phyloP scores from a whole-genome alignment of 2,329 filamentous ascomycete species.

The Penicillium sp. region DNA sequence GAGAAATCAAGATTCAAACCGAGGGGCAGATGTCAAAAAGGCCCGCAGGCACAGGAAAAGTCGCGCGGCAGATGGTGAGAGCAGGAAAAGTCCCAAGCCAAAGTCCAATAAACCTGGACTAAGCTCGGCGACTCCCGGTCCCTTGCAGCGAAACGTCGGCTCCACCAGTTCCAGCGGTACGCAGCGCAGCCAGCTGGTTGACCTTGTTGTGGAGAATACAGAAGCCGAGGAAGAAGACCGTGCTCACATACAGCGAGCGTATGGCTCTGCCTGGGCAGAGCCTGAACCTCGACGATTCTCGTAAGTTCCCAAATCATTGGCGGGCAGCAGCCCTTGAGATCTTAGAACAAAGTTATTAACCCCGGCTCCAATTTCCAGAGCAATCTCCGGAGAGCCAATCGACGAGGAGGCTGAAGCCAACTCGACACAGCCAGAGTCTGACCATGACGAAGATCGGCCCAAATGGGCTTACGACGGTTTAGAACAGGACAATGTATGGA shows the following conservation, averaged over 20 bases:
- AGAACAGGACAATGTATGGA: slow-evolving; percentile 40
- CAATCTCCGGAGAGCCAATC: slow-evolving; percentile 31
- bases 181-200: slow-evolving; percentile 62
- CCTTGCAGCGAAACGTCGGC: slow-evolving; percentile 31
- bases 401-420: slow-evolving; percentile 22
- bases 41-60: slow-evolving; percentile 38
- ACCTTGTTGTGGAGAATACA: slow-evolving; percentile 64
- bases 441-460: slow-evolving; percentile 17
- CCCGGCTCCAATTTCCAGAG: slow-evolving; percentile 24
- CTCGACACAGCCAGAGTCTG: slow-evolving; percentile 7
- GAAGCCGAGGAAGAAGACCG: slow-evolving; percentile 62
- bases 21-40: slow-evolving; percentile 38
- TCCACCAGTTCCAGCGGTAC: slow-evolving; percentile 54
- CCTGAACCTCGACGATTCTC: slow-evolving; percentile 34
- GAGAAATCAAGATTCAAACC: slow-evolving; percentile 49
- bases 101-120: slow-evolving; percentile 35
- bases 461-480: slow-evolving; percentile 32
- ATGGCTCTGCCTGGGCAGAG: slow-evolving; percentile 60
- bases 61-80: slow-evolving; percentile 26
- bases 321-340: not conserved
- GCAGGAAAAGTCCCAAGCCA: slow-evolving; percentile 26
- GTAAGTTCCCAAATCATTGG: slow-evolving; percentile 25
- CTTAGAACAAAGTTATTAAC: slow-evolving; percentile 15
- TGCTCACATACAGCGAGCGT: slow-evolving; percentile 61
- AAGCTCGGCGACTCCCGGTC: slow-evolving; percentile 23